phyloP scores from a whole-genome alignment of 2,329 filamentous ascomycete species.

The Exophiala alcalophila region DNA sequence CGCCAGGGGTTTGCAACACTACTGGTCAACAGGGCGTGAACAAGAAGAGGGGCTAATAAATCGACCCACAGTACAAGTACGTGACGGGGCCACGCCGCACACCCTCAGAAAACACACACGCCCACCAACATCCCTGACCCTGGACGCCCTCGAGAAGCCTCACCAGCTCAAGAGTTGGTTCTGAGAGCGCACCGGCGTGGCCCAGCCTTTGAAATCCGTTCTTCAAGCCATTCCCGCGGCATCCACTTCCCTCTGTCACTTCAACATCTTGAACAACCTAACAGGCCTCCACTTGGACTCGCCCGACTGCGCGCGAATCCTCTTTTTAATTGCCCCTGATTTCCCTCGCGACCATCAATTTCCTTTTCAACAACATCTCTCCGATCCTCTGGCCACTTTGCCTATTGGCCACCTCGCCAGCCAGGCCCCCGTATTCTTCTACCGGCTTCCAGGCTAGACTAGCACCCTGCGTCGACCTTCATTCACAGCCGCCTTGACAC shows the following conservation, averaged over 20 bases:
- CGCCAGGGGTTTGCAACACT: slow-evolving; percentile 1
- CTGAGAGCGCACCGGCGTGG: slow-evolving; percentile 9
- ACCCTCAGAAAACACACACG: no score
- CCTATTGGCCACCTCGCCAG: slow-evolving; percentile 19
- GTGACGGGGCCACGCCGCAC: no score
- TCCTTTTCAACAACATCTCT: slow-evolving; percentile 21
- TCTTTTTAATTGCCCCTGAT: slow-evolving; percentile 24
- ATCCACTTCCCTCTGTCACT: slow-evolving; percentile 17
- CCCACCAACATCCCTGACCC: slow-evolving; percentile 1
- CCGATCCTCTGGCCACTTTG: slow-evolving; percentile 4
- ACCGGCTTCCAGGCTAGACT: slow-evolving; percentile 18
- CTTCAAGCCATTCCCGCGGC: slow-evolving; percentile 15
- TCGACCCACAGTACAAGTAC: slow-evolving; percentile 1
- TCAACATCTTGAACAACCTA: slow-evolving; percentile 9
- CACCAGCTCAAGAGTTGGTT: slow-evolving; percentile 1
- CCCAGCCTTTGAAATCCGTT: slow-evolving; percentile 6
- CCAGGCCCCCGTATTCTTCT: slow-evolving; percentile 20
- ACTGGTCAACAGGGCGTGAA: neutral
- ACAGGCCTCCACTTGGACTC: slow-evolving; percentile 12
- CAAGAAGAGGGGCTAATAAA: neutral
- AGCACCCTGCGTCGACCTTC: slow-evolving; percentile 16
- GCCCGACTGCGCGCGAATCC: slow-evolving; percentile 9
- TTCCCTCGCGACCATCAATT: slow-evolving; percentile 22
- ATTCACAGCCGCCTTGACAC: slow-evolving; percentile 21
- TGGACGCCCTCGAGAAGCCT: slow-evolving; percentile 2